Evolutionary conservation across 345 rosid species (phyloP), one percentile per base, ranked within the genome.

Genomic region (Eutrema yunnanense): DNA sequence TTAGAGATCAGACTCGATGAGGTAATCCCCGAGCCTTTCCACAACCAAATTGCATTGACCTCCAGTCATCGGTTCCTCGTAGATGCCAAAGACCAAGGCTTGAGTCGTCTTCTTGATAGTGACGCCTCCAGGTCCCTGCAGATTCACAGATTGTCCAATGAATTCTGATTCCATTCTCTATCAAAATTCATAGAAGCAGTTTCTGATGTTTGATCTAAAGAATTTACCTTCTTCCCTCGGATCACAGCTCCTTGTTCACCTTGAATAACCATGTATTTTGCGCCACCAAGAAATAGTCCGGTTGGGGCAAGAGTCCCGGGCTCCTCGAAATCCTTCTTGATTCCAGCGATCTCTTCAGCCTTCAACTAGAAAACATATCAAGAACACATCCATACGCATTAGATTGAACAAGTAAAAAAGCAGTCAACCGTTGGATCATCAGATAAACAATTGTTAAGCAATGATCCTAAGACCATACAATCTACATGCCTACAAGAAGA

Each of bases 201-300:
- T 38, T 38, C 49, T 27, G 40, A n/a, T 22, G n/a, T 44, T 19
- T 19, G 14, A 56, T 44, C 9, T 13, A 60, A 29, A 38, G 3
- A 61, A 65, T 29, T 56, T 68, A 89, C 97, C 97, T 92, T 92
- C 73, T 92, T 92, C 55, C 97, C 97, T 37, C 97, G 83, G 79
- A 92, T 92, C 38, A 86, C 97, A 77, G 85, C 90, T 71, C 88
- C 96, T 2, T 87, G 26, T 65, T 91, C 97, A 26, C 97, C 97
- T 80, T 89, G 93, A 70, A 91, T 73, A 76, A 91, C 97, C 96
- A 91, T 87, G 76, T 87, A 89, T 33, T 92, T 92, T 9, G 82
- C 74, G 9, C 96, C 87, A 44, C 94, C 94, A n/a, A 92, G 79
- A 76, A 83, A 81, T 11, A 92, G 74, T 0, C 94, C 97, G 26